A percentile compares a stretch with the other conserved stretches of the same genome.
These are phyloP conservation scores for Leptographium procerum DNA, from an alignment of 2,329 filamentous ascomycete genomes.

Conservation along the genomic window DNA sequence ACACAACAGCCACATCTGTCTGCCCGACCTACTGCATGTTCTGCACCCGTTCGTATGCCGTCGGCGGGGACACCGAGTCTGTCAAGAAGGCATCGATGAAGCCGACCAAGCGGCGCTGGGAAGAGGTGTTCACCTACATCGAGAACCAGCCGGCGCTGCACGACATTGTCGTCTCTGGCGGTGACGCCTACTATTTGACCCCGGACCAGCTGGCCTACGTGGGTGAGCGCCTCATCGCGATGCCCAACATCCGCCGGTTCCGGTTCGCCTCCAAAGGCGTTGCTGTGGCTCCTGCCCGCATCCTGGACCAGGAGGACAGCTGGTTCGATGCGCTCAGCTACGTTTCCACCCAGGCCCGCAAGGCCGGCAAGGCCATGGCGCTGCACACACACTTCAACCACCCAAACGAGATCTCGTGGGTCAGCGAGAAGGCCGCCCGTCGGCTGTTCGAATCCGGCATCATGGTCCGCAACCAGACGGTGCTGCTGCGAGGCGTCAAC, in stretches of 20 bases:
- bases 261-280: constrained; percentile 53
- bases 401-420: constrained; percentile 49
- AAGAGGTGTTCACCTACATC: constrained; percentile 46
- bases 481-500: constrained; percentile 48
- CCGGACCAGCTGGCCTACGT: constrained; percentile 41
- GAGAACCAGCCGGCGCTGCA: constrained; percentile 33
- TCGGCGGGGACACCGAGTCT: constrained; percentile 42
- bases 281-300: constrained; percentile 44
- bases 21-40: constrained; percentile 53
- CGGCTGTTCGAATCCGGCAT: constrained; percentile 39
- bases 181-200: constrained; percentile 47
- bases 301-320: constrained; percentile 36
- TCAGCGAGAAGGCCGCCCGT: constrained; percentile 39
- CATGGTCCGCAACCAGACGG: constrained; percentile 48
- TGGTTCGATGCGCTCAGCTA: constrained; percentile 43
- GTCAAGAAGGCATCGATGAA: constrained; percentile 34
- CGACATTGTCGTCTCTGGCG: constrained; percentile 53
- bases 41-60: constrained; percentile 49
- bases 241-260: constrained; percentile 47
- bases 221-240: constrained; percentile 41
- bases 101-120: constrained; percentile 33
- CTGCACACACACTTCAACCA: constrained; percentile 58
- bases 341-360: constrained; percentile 37
- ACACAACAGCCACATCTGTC: constrained; percentile 38
- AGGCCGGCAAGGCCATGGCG: constrained; percentile 46